These are phyloP conservation scores for Abelmoschus esculentus DNA, from an alignment of 345 rosid species.

Conservation along the genomic window DNA sequence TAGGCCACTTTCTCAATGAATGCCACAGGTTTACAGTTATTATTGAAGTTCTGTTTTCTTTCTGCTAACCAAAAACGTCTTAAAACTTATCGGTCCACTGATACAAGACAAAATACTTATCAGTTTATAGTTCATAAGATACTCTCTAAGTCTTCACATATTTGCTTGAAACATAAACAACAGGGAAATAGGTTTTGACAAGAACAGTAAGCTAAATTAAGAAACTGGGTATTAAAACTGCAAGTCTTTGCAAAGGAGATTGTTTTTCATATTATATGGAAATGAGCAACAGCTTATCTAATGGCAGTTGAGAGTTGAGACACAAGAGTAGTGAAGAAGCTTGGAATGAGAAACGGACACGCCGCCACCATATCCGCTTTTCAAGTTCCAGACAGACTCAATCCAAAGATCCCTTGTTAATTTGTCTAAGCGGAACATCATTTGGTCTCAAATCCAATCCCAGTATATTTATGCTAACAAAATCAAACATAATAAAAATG, in stretches of 20 bases:
- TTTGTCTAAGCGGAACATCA: too few relatives aligned
- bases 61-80: not conserved
- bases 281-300: not conserved
- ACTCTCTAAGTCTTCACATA: not conserved
- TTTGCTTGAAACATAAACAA: not conserved
- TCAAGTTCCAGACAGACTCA: not conserved
- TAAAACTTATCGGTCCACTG: not conserved
- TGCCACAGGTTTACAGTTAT: not conserved
- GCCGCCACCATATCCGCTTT: not conserved
- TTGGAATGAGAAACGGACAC: constrained; percentile 8
- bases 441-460: not conserved
- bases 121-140: not conserved
- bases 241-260: not conserved
- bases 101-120: too few relatives aligned
- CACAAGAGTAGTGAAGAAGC: not conserved
- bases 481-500: too few relatives aligned
- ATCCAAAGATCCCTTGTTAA: not conserved
- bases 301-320: not conserved
- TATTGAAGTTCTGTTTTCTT: not conserved
- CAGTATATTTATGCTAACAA: not conserved
- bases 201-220: not conserved
- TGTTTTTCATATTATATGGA: not conserved
- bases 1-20: too few relatives aligned
- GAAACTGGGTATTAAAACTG: not conserved
- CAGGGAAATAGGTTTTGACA: not conserved